A percentile compares a stretch with the other conserved stretches of the same genome.
Conservation (phyloP, 139 green algal genomes). For the Chlamydomonas eustigma region DNA sequence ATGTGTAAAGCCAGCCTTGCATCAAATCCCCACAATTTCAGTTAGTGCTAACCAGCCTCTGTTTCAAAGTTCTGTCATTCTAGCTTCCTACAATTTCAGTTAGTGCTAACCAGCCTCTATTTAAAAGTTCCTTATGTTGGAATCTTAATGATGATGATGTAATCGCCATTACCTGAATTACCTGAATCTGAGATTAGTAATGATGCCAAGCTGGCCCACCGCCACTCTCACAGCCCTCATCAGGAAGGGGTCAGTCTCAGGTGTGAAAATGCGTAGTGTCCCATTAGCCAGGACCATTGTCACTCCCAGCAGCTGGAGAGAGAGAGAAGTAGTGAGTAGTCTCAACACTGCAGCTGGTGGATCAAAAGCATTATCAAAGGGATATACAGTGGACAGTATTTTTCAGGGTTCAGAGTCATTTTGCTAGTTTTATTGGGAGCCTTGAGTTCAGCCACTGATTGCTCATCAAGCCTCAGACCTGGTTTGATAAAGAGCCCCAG, state of each 20-base stretch:
- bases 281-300: conserved; percentile 29
- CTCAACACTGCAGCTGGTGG: not conserved
- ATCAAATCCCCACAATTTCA: not conserved
- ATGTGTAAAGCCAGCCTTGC: not conserved
- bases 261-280: conserved; percentile 7
- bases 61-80: not conserved
- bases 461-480: conserved; percentile 37
- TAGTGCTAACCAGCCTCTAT: no score
- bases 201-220: conserved; percentile 62
- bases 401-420: not conserved
- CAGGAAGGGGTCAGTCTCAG: conserved; percentile 13
- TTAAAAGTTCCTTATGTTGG: no score
- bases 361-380: no score
- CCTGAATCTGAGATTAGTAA: conserved; percentile 44
- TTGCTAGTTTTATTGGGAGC: not conserved
- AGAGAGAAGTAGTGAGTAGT: not conserved
- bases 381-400: not conserved
- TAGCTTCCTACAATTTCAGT: no score
- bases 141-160: not conserved
- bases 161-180: conserved; percentile 3
- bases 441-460: not conserved
- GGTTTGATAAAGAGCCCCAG: conserved; percentile 56
- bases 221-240: conserved; percentile 58
- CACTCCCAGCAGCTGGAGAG: not conserved
- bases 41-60: not conserved